Evolutionary conservation across 208 protist species (phyloP), one percentile per base, ranked within the genome.

Genomic region (Wallacemonas rigidus): DNA sequence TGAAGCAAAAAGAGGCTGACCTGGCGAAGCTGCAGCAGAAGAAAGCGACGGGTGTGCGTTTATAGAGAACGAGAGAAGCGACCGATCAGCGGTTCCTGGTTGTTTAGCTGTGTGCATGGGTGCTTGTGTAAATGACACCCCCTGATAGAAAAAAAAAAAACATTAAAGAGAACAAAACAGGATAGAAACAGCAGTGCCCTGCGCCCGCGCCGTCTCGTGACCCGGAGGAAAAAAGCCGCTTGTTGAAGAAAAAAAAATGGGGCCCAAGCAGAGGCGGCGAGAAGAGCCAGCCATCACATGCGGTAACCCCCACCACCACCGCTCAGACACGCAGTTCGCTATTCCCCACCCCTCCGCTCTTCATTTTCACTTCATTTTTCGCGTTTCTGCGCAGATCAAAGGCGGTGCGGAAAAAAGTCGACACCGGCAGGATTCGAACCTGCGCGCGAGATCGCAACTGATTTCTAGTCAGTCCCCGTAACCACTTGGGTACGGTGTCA

Each of bases 381-480:
- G 3, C n/a, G 6, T 4, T 45, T 44, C 15, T 14, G 15, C 35
- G 2, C 12, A 3, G 5, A 65, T 53, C 6, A 65, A 51, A 48
- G 36, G 43, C 6, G n/a, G 40, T 3, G 6, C 6, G 7, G 12
- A 61, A 68, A 81, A 85, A 85, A 85, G 67, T 39, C 81, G 81
- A 80, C 76, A 80, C 73, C 79, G 81, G 82, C 82, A 88, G 82
- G 82, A 79, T 88, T 88, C 82, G 82, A 88, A 88, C 82, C 82
- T 88, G 79, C 82, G 82, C 82, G 82, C 82, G 82, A 88, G 82
- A 88, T 88, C 82, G 74, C 82, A 88, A 67, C 65, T 84, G 82
- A 88, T 88, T 88, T 88, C 82, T 45, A 88, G 82, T 88, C 82
- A 84, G 65, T 67, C 82, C 82, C 82, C 82, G 71, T 88, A 88